Evolutionary conservation across 2,329 filamentous ascomycete species (phyloP).

Genomic region (Dothiorella sarmentorum): DNA sequence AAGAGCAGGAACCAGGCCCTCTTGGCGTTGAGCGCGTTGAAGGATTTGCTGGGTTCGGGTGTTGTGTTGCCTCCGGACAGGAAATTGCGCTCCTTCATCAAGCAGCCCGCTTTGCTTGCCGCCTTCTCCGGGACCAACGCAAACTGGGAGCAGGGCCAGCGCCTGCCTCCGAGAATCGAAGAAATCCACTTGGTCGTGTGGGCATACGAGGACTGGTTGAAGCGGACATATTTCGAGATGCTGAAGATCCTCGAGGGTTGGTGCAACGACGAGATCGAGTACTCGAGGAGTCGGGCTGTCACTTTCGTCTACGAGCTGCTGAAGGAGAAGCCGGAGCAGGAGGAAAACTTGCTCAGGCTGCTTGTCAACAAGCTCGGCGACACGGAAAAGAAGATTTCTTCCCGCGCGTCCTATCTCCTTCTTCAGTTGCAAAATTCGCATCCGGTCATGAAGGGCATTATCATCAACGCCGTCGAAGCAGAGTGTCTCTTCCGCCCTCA

Average conservation of each 20-base stretch:
- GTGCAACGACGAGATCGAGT: conserved; percentile 94
- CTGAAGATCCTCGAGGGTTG: conserved; percentile 87
- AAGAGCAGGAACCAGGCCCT: conserved; percentile 90
- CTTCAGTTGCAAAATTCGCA: conserved; percentile 85
- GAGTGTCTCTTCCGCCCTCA: conserved; percentile 84
- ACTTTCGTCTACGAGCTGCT: conserved; percentile 89
- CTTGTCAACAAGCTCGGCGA: conserved; percentile 97
- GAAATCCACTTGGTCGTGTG: conserved; percentile 78
- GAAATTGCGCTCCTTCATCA: conserved; percentile 73
- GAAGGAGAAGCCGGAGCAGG: conserved; percentile 95
- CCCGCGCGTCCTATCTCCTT: conserved; percentile 87
- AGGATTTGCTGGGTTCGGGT: conserved; percentile 90
- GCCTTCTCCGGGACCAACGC: conserved; percentile 62
- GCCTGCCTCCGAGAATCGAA: conserved; percentile 69
- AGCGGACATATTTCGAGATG: conserved; percentile 88
- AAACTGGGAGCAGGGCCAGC: conserved; percentile 66
- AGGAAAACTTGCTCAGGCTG: conserved; percentile 85
- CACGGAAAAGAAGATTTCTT: conserved; percentile 91
- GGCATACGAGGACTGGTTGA: conserved; percentile 94
- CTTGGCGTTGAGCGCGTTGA: conserved; percentile 85
- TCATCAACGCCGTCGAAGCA: conserved; percentile 80
- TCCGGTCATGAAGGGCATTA: conserved; percentile 87
- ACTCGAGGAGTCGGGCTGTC: conserved; percentile 80
- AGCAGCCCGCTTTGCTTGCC: conserved; percentile 72
- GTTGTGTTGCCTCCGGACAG: conserved; percentile 78